phyloP scores from a whole-genome alignment of 768 basidiomycete species.

The Amanita muscaria region DNA sequence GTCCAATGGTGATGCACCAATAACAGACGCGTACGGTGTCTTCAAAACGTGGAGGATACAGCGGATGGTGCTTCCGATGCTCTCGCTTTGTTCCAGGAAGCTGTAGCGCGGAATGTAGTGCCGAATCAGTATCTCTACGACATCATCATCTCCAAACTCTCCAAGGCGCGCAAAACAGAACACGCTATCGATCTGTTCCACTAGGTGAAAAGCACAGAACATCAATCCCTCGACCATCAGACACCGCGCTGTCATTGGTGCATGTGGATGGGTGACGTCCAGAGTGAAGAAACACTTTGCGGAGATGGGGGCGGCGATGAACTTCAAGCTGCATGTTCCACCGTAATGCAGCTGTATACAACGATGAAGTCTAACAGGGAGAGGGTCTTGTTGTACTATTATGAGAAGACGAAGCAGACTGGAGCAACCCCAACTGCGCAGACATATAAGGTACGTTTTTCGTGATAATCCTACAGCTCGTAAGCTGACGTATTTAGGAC shows the following conservation, averaged over 20 bases:
- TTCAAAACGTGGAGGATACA: constrained; percentile 83
- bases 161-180: constrained; percentile 91
- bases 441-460: constrained; percentile 73
- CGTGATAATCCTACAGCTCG: constrained; percentile 1
- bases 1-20: constrained; percentile 69
- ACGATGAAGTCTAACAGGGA: constrained; percentile 81
- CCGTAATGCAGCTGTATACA: no score
- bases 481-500: constrained; percentile 7
- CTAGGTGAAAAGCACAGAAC: constrained; percentile 64
- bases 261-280: no score
- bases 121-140: constrained; percentile 92
- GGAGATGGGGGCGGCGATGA: constrained; percentile 68
- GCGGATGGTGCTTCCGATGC: constrained; percentile 93
- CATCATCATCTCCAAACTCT: constrained; percentile 93
- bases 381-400: constrained; percentile 69
- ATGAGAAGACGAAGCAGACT: no score
- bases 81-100: constrained; percentile 74
- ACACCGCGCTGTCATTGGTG: constrained; percentile 89
- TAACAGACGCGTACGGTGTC: constrained; percentile 86
- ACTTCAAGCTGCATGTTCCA: constrained; percentile 84
- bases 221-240: constrained; percentile 77
- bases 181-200: constrained; percentile 81
- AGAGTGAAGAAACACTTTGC: constrained; percentile 69
- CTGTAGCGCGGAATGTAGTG: constrained; percentile 53
- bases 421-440: constrained; percentile 73